Evolutionary conservation across 441 rosid species (phyloP), one percentile per base, ranked within the genome.

Genomic region (Populus trichocarpa): DNA sequence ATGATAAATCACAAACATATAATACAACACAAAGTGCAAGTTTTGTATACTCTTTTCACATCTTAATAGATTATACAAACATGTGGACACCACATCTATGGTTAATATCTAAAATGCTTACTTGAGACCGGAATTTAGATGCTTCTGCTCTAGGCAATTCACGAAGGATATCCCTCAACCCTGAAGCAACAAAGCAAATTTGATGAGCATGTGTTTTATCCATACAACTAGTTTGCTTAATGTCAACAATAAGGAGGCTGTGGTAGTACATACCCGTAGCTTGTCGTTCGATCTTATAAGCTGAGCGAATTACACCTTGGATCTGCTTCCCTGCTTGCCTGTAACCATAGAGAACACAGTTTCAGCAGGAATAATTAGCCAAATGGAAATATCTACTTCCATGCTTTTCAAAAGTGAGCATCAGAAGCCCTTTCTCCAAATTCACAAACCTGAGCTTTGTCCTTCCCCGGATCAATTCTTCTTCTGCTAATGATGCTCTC

Each of bases 261-360:
- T n/a, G 77, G 63, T 1, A 76, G 33, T 69, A 38, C 66, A 74
- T 86, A 90, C 99, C 97, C 68, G 83, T 89, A 25, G 93, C 97
- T 88, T 94, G 97, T 84, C 91, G 89, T 85, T 92, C 97, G 77
- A 90, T 89, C 87, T 96, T 96, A 83, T 90, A 91, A 64, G 93
- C 92, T 25, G 96, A 86, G 59, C 46, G 83, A 77, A 90, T 84
- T 42, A 81, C 93, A 77, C 91, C 86, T 86, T 75, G 92, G 70
- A 94, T 92, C 81, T 92, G 99, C 84, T 92, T 96, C 30, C 99
- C 98, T 2, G 97, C 94, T 88, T 91, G 94, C 80, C 99, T 95
- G 87, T 68, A 84, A 74, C 74, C 80, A 80, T 68, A 79, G 38
- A 76, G 26, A 75, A 80, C 65, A 66, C 32, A 74, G 73, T 73